Evolutionary conservation across 139 green algal genomes (phyloP).

Genomic region (Ostreobium quekettii): DNA sequence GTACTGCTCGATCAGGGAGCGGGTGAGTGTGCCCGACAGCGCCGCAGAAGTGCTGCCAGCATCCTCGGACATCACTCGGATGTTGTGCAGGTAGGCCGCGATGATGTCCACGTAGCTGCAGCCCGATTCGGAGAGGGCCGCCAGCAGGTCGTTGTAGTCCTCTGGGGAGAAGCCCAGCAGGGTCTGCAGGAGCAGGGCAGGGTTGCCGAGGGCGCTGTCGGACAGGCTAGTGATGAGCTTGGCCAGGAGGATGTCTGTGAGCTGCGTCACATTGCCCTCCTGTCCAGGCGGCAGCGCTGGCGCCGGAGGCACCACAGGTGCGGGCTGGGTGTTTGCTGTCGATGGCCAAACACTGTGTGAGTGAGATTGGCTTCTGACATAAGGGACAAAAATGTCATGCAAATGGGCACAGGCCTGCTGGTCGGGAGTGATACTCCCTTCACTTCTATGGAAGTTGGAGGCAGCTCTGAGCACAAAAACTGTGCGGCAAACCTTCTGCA

Average conservation of each 20-base stretch:
- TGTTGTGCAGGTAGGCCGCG: conserved; percentile 32
- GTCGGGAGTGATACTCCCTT: too few species aligned
- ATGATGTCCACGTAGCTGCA: conserved; percentile 28
- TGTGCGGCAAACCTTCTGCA: too few species aligned
- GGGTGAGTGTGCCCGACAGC: conserved; percentile 16
- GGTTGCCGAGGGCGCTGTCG: conserved; percentile 18
- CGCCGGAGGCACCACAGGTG: too few species aligned
- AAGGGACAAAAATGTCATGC: too few species aligned
- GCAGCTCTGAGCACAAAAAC: too few species aligned
- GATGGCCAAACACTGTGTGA: too few species aligned
- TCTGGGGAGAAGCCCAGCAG: conserved; percentile 29
- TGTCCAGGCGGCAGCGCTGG: too few species aligned
- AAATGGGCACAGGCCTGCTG: too few species aligned
- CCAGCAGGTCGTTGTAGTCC: conserved; percentile 30
- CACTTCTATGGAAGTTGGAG: too few species aligned
- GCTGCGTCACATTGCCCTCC: too few species aligned
- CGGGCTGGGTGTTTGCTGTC: too few species aligned
- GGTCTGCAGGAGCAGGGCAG: conserved; percentile 26
- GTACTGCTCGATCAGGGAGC: conserved; percentile 19
- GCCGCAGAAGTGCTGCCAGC: conserved; percentile 17
- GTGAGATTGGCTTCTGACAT: too few species aligned
- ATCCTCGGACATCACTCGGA: conserved; percentile 27
- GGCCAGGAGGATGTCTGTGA: conserved; percentile 25
- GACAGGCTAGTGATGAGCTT: conserved; percentile 17
- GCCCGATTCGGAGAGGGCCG: conserved; percentile 21